Evolutionary conservation across 495 filamentous ascomycete genomes (phyloP).

Genomic region (Lepraria neglecta): DNA sequence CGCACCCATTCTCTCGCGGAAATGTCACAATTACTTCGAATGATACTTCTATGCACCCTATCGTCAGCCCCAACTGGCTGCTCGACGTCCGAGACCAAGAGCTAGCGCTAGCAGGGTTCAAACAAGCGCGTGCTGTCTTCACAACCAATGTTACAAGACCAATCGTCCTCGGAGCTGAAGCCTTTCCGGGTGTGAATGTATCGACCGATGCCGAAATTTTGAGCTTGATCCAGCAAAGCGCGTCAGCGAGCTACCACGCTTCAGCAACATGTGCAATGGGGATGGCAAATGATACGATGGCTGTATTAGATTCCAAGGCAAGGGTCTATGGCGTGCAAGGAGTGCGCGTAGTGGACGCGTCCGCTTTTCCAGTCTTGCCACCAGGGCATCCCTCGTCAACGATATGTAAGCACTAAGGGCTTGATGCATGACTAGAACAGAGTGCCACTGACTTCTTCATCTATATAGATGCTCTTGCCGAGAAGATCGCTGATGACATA

Average conservation of each 20-base stretch:
- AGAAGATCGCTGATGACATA: slow-evolving; percentile 35
- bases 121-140: slow-evolving; percentile 36
- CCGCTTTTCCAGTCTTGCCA: slow-evolving; percentile 43
- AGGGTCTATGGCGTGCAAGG: slow-evolving; percentile 36
- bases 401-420: slow-evolving; percentile 36
- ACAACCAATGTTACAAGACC: slow-evolving; percentile 9
- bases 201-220: too few species aligned
- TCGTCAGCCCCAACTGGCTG: slow-evolving; percentile 44
- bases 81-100: slow-evolving; percentile 32
- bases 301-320: slow-evolving; percentile 40
- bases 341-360: slow-evolving; percentile 47
- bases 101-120: slow-evolving; percentile 48
- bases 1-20: too few species aligned
- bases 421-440: not conserved
- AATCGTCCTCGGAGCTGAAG: too few species aligned
- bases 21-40: too few species aligned
- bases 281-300: slow-evolving; percentile 30
- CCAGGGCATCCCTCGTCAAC: slow-evolving; percentile 41
- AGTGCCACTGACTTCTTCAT: not conserved
- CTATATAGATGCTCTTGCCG: slow-evolving; percentile 30
- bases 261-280: slow-evolving; percentile 42
- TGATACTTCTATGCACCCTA: slow-evolving; percentile 6
- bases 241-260: slow-evolving; percentile 45
- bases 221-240: slow-evolving; percentile 32
- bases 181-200: too few species aligned